Conservation (phyloP, 345 rosid species). For the Dipteronia dyeriana region DNA sequence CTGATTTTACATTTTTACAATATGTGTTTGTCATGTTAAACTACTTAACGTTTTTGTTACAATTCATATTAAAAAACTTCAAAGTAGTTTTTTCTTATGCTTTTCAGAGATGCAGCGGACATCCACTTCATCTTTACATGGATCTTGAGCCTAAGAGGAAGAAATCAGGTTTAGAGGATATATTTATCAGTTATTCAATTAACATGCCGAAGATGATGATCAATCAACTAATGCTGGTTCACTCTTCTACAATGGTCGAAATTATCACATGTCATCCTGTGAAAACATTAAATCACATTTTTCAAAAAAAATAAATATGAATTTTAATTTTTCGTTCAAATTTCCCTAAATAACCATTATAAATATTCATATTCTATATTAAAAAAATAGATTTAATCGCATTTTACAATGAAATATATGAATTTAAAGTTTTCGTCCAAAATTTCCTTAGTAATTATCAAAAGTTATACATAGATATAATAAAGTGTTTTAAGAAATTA, state of each 20-base stretch:
- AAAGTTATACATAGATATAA: too few relatives aligned
- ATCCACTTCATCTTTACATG: constrained; percentile 90
- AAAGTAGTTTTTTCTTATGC: constrained; percentile 12
- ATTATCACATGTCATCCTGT: constrained; percentile 62
- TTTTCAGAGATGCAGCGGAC: constrained; percentile 68
- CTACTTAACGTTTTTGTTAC: neutral
- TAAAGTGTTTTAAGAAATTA: too few relatives aligned
- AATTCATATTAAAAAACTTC: neutral
- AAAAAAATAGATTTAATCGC: too few relatives aligned
- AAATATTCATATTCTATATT: too few relatives aligned
- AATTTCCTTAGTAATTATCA: too few relatives aligned
- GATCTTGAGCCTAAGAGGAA: constrained; percentile 90
- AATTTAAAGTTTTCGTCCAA: too few relatives aligned
- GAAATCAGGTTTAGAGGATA: constrained; percentile 78
- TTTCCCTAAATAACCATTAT: too few relatives aligned
- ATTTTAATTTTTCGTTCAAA: too few relatives aligned
- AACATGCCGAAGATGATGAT: constrained; percentile 84
- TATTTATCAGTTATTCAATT: constrained; percentile 89
- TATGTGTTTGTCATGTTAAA: neutral
- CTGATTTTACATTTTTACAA: constrained; percentile 1
- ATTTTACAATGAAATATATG: too few relatives aligned
- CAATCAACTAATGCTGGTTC: constrained; percentile 90
- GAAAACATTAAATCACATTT: constrained; percentile 42
- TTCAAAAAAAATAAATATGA: too few relatives aligned
- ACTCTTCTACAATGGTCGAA: constrained; percentile 85